Conservation (phyloP, 1,139 yeast species). For the Pichia sp. region DNA sequence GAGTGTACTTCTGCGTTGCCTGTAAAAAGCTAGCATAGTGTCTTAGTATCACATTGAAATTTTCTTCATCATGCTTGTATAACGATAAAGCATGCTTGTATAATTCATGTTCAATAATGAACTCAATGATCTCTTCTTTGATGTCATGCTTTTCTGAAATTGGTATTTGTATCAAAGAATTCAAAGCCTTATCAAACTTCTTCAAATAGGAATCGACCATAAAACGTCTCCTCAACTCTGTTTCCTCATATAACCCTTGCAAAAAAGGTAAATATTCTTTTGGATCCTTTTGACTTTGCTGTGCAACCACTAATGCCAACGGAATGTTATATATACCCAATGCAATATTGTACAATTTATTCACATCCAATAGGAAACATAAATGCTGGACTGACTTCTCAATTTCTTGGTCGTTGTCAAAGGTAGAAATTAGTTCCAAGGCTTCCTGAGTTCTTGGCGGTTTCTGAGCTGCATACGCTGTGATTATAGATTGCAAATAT, state of each 20-base stretch:
- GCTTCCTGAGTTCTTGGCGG: conserved; percentile 86
- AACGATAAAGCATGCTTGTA: conserved; percentile 65
- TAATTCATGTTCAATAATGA: conserved; percentile 68
- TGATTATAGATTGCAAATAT: conserved; percentile 74
- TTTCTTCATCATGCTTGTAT: conserved; percentile 53
- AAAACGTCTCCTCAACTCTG: conserved; percentile 63
- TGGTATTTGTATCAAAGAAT: conserved; percentile 52
- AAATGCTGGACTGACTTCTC: conserved; percentile 72
- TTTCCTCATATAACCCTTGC: conserved; percentile 68
- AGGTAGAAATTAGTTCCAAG: conserved; percentile 52
- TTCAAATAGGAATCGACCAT: conserved; percentile 77
- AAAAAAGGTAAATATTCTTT: conserved; percentile 92
- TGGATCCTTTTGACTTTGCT: conserved; percentile 96
- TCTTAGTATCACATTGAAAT: conserved; percentile 52
- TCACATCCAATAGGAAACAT: conserved; percentile 89
- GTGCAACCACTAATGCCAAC: conserved; percentile 79
- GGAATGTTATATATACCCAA: conserved; percentile 80
- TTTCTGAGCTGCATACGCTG: conserved; percentile 87
- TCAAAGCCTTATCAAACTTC: conserved; percentile 62
- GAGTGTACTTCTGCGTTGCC: conserved; percentile 51
- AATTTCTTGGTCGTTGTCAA: conserved; percentile 45
- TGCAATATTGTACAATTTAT: conserved; percentile 71
- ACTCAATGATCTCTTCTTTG: conserved; percentile 60
- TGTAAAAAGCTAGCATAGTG: conserved; percentile 62
- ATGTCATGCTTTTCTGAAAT: conserved; percentile 33